Base-by-base conservation (phyloP, 768 basidiomycete species). In the Mycena indigotica region DNA sequence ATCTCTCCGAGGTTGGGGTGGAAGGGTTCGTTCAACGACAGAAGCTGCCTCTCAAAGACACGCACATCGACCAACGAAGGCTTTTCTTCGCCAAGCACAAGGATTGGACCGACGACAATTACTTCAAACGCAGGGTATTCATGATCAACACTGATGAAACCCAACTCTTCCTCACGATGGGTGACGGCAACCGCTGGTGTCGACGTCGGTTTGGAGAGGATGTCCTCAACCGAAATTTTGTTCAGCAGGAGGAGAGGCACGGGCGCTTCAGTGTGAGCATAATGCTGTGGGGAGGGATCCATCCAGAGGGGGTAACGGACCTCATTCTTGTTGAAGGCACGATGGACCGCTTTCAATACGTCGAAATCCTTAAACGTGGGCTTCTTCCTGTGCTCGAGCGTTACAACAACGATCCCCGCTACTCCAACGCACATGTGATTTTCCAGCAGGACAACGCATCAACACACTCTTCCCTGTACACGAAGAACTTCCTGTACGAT, bases 361-460 rank as follows among this genome's bases (percentile, higher is more conserved):
- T 53, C 21, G 38, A 53, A 28, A 53, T 53, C 21, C 52, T 52
- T 25, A 6, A 28, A 21, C 23, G 23, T 15, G 32, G 19, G 8
- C 19, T 52, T 19, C n/a, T 52, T 8, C 51, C 51, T n/a, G 23
- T 52, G 4, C 25, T 29, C 51, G 51, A 52, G 32, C 23, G 40
- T 38, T 52, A 52, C 35, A 30, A 52, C n/a, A 39, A 32, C 35
- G 32, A 40, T 23, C 32, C 28, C 16, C 15, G 30, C 30, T 35
- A 23, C 51, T 40, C 39, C n/a, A 38, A 23, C 13, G 25, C 39
- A 23, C 44, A 41, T 40, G 24, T 53, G 26, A 32, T 53, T 29
- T 53, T 53, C 52, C 52, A 53, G 26, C 32, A 52, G 51, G 39
- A 53, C 40, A 53, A 44, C 25, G 39, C 21, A 15, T 17, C 52